Evolutionary conservation across 202 grass and related monocot genomes (phyloP), one percentile per base, ranked within the genome.

Genomic region (Carex sylvatica): DNA sequence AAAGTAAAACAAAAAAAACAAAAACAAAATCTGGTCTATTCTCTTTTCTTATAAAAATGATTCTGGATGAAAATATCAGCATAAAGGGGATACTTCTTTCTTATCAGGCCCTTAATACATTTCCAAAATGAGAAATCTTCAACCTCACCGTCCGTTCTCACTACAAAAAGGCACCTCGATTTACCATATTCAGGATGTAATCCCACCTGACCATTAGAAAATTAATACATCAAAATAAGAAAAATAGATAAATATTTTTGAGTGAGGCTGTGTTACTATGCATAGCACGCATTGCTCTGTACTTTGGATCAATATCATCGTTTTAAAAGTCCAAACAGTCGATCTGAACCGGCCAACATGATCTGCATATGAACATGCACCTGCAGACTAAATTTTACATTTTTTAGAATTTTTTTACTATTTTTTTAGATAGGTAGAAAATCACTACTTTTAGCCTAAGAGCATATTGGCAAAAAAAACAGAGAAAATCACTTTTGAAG

Each of bases 81-180:
- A 76, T 96, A 91, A 42, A 93, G 74, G 64, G 96, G 96, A 60
- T 99, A 99, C 38, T 99, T 99, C 88, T 87, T 70, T 68, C 88
- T 83, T 67, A 99, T 92, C 23, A 99, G 88, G 70, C 96, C 96
- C 90, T 99, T 99, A 62, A 99, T 87, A 92, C 96, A 96, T 75
- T 96, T 96, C 96, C 96, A 99, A 89, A 93, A 99, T 1, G 89
- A 99, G 88, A 99, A 99, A 89, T 99, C 96, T 31, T 88, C 69
- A 6, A 75, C 81, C 81, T 82, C 93, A 4, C 96, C 91, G 6
- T 93, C 88, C 65, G 82, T 93, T 83, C 93, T 91, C 73, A 89
- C 91, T 87, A 99, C 90, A 78, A 96, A 99, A 65, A 99, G 83
- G 85, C 96, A 99, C 7, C 93, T 90, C 20, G 93, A 95, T 72